A percentile compares a stretch with the other conserved stretches of the same genome.
Conservation (phyloP, 2,329 filamentous ascomycete genomes). For the Pseudocercospora fuligena region DNA sequence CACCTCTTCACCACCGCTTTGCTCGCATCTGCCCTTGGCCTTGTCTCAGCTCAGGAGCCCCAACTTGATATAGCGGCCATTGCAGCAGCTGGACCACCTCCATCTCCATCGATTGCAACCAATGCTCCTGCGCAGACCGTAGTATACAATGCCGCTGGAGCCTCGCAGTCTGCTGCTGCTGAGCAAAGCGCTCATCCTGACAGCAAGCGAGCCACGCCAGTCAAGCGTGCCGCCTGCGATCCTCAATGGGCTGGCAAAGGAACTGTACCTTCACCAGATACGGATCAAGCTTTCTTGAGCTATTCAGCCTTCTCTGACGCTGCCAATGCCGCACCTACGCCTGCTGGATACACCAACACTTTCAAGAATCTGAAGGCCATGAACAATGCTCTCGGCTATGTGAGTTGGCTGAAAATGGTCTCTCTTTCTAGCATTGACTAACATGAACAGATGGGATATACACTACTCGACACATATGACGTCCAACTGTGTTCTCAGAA, state of each 20-base stretch:
- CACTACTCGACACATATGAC: no score
- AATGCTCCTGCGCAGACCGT: constrained; percentile 18
- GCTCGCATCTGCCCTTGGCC: not conserved
- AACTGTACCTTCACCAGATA: constrained; percentile 17
- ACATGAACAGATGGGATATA: no score
- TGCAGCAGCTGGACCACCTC: constrained; percentile 18
- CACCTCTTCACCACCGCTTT: constrained; percentile 4
- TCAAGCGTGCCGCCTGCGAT: constrained; percentile 20
- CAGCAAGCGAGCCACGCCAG: constrained; percentile 7
- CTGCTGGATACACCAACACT: no score
- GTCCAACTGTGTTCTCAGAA: no score
- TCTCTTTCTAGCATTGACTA: no score
- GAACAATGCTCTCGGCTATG: no score
- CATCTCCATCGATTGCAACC: constrained; percentile 11
- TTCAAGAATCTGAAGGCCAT: no score
- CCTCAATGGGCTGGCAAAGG: constrained; percentile 13
- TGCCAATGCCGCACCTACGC: no score
- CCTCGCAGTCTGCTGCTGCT: constrained; percentile 13
- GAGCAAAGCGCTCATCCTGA: constrained; percentile 12
- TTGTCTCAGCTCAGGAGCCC: not conserved
- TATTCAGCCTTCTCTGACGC: no score
- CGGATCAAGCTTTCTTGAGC: not conserved
- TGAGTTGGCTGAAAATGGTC: no score
- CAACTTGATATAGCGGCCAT: constrained; percentile 19
- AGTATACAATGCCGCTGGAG: constrained; percentile 7